Percentiles rank a stretch among this genome's conserved stretches.
Evolutionary conservation across 2,329 filamentous ascomycete species (phyloP).

Genomic region (Diaporthe helianthi): DNA sequence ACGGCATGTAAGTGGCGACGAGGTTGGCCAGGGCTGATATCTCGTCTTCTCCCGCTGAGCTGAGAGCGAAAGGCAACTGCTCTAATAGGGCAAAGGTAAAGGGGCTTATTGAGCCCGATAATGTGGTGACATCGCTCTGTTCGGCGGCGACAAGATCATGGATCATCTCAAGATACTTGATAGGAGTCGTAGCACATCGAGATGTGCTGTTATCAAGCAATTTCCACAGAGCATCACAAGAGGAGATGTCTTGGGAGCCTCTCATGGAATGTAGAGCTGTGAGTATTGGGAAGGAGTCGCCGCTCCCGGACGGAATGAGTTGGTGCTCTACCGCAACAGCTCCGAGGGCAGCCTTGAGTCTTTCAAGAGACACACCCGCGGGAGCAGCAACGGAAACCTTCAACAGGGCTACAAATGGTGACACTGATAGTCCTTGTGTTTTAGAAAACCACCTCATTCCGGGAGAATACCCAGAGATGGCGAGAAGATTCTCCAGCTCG

Average conservation of each 20-base stretch:
- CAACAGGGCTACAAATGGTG: conserved; percentile 76
- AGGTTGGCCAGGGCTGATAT: conserved; percentile 61
- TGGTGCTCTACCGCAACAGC: conserved; percentile 71
- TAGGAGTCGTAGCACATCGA: conserved; percentile 75
- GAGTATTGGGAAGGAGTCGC: conserved; percentile 54
- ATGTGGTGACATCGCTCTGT: conserved; percentile 42
- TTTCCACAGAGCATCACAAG: conserved; percentile 55
- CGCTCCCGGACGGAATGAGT: conserved; percentile 54
- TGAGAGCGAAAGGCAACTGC: conserved; percentile 75
- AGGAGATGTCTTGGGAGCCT: conserved; percentile 40
- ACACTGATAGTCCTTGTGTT: conserved; percentile 66
- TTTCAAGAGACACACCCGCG: conserved; percentile 54
- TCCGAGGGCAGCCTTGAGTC: conserved; percentile 62
- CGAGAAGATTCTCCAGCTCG: conserved; percentile 81
- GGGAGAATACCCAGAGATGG: conserved; percentile 80
- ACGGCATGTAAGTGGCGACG: conserved; percentile 63
- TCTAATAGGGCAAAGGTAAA: conserved; percentile 75
- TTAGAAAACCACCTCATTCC: conserved; percentile 93
- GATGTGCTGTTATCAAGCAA: conserved; percentile 86
- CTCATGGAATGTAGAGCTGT: conserved; percentile 42
- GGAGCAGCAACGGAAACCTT: conserved; percentile 61
- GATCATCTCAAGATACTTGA: conserved; percentile 81
- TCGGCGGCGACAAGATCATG: conserved; percentile 55
- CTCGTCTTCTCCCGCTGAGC: conserved; percentile 52
- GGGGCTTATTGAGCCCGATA: conserved; percentile 60